Conservation (phyloP, 163 green algal species). For the Chlorella variabilis region DNA sequence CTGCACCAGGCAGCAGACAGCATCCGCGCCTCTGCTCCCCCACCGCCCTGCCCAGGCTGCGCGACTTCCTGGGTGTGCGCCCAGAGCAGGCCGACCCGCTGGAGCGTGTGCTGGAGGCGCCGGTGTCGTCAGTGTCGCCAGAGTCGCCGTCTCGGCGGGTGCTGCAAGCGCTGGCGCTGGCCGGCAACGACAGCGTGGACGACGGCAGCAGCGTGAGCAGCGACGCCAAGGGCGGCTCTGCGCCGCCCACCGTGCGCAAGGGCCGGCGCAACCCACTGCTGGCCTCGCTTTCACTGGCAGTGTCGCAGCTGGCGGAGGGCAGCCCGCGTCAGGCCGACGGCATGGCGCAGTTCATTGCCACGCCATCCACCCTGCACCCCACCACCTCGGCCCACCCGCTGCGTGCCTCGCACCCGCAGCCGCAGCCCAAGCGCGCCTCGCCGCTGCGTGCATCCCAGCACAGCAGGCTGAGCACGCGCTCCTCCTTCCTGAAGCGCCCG, state of each 20-base stretch:
- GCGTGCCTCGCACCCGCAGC: slow-evolving; percentile 22
- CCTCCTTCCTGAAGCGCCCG: slow-evolving; percentile 36
- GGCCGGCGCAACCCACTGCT: not conserved
- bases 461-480: slow-evolving; percentile 1
- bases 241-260: not conserved
- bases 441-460: slow-evolving; percentile 7
- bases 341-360: slow-evolving; percentile 24
- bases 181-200: not conserved
- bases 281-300: slow-evolving; percentile 3
- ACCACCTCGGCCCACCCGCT: not conserved
- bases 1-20: too few species aligned
- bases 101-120: slow-evolving; percentile 5
- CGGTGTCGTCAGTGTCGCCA: too few species aligned
- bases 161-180: slow-evolving; percentile 5
- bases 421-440: not conserved
- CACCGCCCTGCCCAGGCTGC: slow-evolving; percentile 4
- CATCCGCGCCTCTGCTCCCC: not conserved
- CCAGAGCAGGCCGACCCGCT: slow-evolving; percentile 28
- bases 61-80: slow-evolving; percentile 9
- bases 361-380: not conserved
- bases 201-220: not conserved
- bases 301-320: slow-evolving; percentile 20
- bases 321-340: slow-evolving; percentile 22
- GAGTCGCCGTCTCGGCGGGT: not conserved
- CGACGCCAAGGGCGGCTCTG: not conserved